Evolutionary conservation across 495 filamentous ascomycete genomes (phyloP).

Genomic region (Talaromyces nanjingensis): DNA sequence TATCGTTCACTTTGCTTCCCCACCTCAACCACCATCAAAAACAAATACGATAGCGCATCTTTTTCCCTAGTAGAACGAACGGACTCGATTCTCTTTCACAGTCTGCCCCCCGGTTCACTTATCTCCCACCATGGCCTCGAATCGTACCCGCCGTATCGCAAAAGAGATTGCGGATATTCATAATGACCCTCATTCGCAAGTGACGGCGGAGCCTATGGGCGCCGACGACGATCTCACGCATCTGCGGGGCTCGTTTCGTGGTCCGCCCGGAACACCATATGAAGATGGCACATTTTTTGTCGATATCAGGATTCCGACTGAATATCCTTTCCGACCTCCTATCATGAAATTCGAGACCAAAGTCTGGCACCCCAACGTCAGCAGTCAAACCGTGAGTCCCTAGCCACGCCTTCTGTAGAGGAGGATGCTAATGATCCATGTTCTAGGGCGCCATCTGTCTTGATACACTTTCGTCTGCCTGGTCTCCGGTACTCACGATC

Average conservation of each 20-base stretch:
- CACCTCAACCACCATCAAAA: not conserved
- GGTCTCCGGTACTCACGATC: constrained; percentile 93
- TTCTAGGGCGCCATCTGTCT: constrained; percentile 90
- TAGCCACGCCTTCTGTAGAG: not conserved
- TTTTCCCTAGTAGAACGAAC: not conserved
- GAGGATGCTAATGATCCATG: constrained; percentile 1
- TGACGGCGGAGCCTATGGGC: constrained; percentile 59
- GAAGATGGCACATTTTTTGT: constrained; percentile 79
- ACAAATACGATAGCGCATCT: not conserved
- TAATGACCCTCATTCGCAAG: constrained; percentile 65
- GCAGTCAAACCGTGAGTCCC: constrained; percentile 77
- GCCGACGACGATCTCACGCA: constrained; percentile 70
- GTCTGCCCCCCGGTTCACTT: not conserved
- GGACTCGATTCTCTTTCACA: not conserved
- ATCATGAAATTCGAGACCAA: constrained; percentile 90
- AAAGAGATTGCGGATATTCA: constrained; percentile 91
- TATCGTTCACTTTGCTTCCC: not conserved
- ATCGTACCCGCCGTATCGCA: constrained; percentile 72
- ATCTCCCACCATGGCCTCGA: constrained; percentile 56
- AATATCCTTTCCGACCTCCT: constrained; percentile 92
- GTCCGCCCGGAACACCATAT: constrained; percentile 90
- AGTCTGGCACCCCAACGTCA: constrained; percentile 98
- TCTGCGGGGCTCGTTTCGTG: constrained; percentile 74
- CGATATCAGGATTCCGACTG: constrained; percentile 78
- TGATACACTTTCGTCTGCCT: constrained; percentile 81